These are phyloP conservation scores for Metschnikowia anglica DNA, from an alignment of 805 yeast genomes.

Conservation along the genomic window DNA sequence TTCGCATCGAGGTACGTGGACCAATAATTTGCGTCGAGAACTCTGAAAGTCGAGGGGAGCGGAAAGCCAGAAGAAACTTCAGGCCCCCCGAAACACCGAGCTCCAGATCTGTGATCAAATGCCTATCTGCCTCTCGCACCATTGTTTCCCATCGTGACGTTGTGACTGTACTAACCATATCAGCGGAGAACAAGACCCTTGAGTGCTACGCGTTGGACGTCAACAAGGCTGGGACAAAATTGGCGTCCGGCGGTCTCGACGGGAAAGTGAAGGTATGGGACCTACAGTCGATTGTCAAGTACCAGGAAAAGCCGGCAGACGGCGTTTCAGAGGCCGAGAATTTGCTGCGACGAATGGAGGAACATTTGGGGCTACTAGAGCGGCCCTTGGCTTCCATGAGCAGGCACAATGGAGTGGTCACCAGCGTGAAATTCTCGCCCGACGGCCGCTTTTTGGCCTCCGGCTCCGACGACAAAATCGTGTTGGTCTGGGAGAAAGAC, in stretches of 20 bases:
- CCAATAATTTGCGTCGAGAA: not conserved
- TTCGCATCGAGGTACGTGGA: slow-evolving; percentile 41
- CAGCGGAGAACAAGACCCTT: slow-evolving; percentile 74
- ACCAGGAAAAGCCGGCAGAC: slow-evolving; percentile 22
- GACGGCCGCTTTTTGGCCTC: slow-evolving; percentile 88
- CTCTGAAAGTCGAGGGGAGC: too few relatives aligned
- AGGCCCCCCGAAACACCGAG: slow-evolving; percentile 15
- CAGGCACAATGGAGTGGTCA: slow-evolving; percentile 95
- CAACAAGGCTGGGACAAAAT: slow-evolving; percentile 75
- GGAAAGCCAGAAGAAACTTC: not conserved
- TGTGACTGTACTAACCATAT: slow-evolving; percentile 19
- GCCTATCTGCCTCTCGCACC: too few relatives aligned
- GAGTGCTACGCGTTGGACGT: slow-evolving; percentile 85
- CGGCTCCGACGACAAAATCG: slow-evolving; percentile 92
- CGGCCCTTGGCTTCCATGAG: slow-evolving; percentile 86
- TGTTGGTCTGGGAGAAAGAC: slow-evolving; percentile 91
- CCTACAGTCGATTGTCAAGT: slow-evolving; percentile 50
- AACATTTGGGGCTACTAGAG: slow-evolving; percentile 6
- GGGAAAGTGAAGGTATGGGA: slow-evolving; percentile 94
- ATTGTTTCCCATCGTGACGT: too few relatives aligned
- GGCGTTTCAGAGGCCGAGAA: not conserved
- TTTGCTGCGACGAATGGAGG: slow-evolving; percentile 14
- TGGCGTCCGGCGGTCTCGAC: slow-evolving; percentile 91
- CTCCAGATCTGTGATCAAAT: too few relatives aligned
- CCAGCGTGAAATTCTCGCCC: slow-evolving; percentile 89